phyloP scores from a whole-genome alignment of 2,329 filamentous ascomycete genomes.

The Pseudocercospora fijiensis region DNA sequence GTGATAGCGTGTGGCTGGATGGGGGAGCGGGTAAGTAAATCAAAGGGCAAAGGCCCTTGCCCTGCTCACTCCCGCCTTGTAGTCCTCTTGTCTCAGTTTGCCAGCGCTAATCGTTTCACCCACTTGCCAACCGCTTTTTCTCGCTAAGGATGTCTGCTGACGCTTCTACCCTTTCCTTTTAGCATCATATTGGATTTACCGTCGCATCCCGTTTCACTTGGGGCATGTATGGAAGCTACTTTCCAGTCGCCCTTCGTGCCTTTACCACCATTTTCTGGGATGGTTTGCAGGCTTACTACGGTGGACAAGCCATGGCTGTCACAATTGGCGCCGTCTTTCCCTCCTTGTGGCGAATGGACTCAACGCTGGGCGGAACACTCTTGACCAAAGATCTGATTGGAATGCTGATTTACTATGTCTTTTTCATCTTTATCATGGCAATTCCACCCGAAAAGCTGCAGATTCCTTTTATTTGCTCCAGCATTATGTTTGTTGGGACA shows the following conservation, averaged over 20 bases:
- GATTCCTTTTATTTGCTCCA: constrained; percentile 1
- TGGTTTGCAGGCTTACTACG: constrained; percentile 7
- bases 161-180: too few relatives aligned
- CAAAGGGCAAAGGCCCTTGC: too few relatives aligned
- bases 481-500: neutral
- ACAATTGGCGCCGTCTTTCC: neutral
- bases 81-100: too few relatives aligned
- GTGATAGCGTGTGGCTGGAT: constrained; percentile 8
- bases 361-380: neutral
- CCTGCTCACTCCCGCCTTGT: too few relatives aligned
- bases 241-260: constrained; percentile 1
- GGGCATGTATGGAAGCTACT: constrained; percentile 9
- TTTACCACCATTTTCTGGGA: constrained; percentile 8
- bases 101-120: too few relatives aligned
- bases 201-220: constrained; percentile 4
- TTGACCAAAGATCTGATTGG: constrained; percentile 8
- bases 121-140: too few relatives aligned
- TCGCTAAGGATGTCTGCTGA: too few relatives aligned
- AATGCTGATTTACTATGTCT: constrained; percentile 8
- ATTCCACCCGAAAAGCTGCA: constrained; percentile 9
- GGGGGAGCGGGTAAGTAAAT: too few relatives aligned
- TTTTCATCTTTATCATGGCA: constrained; percentile 3
- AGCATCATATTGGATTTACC: constrained; percentile 5
- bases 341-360: constrained; percentile 7
- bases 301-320: constrained; percentile 7